A percentile compares a stretch with the other conserved stretches of the same genome.
phyloP scores from a whole-genome alignment of 805 yeast genomes.

The Pichia exigua region DNA sequence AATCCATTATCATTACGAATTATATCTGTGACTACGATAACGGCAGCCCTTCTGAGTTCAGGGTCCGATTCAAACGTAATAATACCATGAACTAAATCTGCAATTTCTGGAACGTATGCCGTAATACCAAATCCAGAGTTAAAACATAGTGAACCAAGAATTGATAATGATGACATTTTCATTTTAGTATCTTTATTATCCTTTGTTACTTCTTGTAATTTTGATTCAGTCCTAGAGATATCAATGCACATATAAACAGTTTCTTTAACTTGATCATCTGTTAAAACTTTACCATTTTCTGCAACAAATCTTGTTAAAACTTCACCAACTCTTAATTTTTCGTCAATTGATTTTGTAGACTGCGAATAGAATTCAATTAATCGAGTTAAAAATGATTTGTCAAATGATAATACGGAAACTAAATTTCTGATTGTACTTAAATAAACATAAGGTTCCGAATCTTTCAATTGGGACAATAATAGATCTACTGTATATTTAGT shows the following conservation, averaged over 20 bases:
- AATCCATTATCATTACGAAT: constrained; percentile 36
- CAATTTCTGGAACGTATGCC: constrained; percentile 41
- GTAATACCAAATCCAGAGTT: constrained; percentile 37
- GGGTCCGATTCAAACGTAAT: constrained; percentile 48
- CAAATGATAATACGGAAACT: constrained; percentile 44
- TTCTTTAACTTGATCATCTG: constrained; percentile 31
- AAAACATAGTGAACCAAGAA: constrained; percentile 66
- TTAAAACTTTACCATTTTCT: constrained; percentile 38
- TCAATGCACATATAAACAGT: constrained; percentile 38
- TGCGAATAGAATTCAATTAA: constrained; percentile 11
- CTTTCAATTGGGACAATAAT: constrained; percentile 58
- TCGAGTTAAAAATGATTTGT: constrained; percentile 19
- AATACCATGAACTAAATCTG: constrained; percentile 75
- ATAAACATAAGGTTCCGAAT: constrained; percentile 82
- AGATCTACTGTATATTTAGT: constrained; percentile 47
- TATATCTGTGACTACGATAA: constrained; percentile 59
- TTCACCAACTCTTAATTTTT: constrained; percentile 75
- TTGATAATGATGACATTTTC: constrained; percentile 81
- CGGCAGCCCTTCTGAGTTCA: constrained; percentile 62
- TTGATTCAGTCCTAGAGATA: constrained; percentile 1
- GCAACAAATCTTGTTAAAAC: constrained; percentile 57
- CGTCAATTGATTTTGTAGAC: constrained; percentile 39
- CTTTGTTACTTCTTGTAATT: background rate
- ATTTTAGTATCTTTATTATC: constrained; percentile 43
- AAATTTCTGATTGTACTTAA: constrained; percentile 78